phyloP scores from a whole-genome alignment of 371 early-diverging fungal species.

The Chytridium lagenaria region DNA sequence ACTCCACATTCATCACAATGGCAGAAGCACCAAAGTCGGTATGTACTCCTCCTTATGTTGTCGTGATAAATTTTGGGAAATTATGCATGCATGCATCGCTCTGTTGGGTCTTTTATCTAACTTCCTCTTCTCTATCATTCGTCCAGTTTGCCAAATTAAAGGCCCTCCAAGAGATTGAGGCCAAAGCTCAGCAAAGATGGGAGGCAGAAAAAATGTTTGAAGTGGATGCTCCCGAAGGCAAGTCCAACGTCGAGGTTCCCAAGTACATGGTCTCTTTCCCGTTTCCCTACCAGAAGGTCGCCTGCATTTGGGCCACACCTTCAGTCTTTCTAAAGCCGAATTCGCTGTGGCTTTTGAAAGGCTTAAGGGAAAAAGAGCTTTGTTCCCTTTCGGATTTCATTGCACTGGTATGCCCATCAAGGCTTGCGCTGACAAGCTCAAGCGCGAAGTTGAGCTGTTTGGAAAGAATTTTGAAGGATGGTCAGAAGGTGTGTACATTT shows the following conservation, averaged over 20 bases:
- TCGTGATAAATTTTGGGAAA: too few species aligned
- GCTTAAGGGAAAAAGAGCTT: slow-evolving; percentile 91
- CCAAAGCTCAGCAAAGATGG: slow-evolving; percentile 82
- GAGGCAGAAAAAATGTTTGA: slow-evolving; percentile 80
- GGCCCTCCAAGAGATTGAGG: slow-evolving; percentile 61
- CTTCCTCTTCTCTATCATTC: too few species aligned
- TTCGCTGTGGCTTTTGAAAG: slow-evolving; percentile 95
- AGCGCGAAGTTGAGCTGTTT: slow-evolving; percentile 93
- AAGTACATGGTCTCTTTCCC: slow-evolving; percentile 99
- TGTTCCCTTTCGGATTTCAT: slow-evolving; percentile 99
- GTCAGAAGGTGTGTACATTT: slow-evolving; percentile 36
- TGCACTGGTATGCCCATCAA: slow-evolving; percentile 99
- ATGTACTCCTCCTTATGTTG: too few species aligned
- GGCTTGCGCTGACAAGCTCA: slow-evolving; percentile 97
- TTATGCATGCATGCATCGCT: too few species aligned
- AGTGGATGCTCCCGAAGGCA: slow-evolving; percentile 74
- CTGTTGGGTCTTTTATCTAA: too few species aligned
- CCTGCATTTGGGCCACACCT: slow-evolving; percentile 99
- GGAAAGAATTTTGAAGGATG: slow-evolving; percentile 82
- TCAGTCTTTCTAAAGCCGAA: slow-evolving; percentile 97
- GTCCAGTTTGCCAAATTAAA: slow-evolving; percentile 45
- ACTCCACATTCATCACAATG: too few species aligned
- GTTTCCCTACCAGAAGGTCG: slow-evolving; percentile 98
- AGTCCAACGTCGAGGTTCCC: slow-evolving; percentile 38
- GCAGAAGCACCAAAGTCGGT: slow-evolving; percentile 20